Evolutionary conservation across 345 rosid genomes (phyloP), one percentile per base, ranked within the genome.

Genomic region (Camelina hispida): DNA sequence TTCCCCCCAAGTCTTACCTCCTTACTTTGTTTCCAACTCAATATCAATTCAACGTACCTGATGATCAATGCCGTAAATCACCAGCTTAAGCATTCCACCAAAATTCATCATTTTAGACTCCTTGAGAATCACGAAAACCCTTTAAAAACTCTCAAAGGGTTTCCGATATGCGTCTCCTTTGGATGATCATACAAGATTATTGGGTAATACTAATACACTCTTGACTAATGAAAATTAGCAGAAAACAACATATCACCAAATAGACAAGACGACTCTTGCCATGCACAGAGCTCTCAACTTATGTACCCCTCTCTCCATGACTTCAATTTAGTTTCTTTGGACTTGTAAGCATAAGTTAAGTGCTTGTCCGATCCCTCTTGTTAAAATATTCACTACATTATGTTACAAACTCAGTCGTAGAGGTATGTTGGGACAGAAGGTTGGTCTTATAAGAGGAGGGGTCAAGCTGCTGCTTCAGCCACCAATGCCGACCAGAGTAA

Each of bases 191-290:
- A 25, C 28, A 25, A 3, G 28, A 25, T 25, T 25, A 25, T 25
- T 25, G 28, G 28, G 28, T 25, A 25, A 25, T 25, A 25, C 28
- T 68, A 40, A 16, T 42, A 68, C 1, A 40, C 40, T 0, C 10
- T 38, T 16, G 25, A 25, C 42, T 38, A 13, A 38, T 38, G 13
- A 38, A 38, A 4, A 38, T 38, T 38, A 38, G 11, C 42, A 38
- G 13, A 38, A 38, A 15, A 68, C 72, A 40, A 11, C 13, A 20
- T n/a, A 54, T 68, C 62, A 68, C 25, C 72, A 0, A 40, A 10
- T 52, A 68, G 28, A 25, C 72, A 54, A 7, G 40, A 48, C 12
- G 22, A 10, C 22, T 17, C 54, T 50, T 50, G 55, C 55, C 28
- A 25, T 25, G 4, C 28, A 18, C 13, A 50, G 1, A 50, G 5